Evolutionary conservation across 768 basidiomycete genomes (phyloP), one percentile per base, ranked within the genome.

Genomic region (Amanita muscaria): DNA sequence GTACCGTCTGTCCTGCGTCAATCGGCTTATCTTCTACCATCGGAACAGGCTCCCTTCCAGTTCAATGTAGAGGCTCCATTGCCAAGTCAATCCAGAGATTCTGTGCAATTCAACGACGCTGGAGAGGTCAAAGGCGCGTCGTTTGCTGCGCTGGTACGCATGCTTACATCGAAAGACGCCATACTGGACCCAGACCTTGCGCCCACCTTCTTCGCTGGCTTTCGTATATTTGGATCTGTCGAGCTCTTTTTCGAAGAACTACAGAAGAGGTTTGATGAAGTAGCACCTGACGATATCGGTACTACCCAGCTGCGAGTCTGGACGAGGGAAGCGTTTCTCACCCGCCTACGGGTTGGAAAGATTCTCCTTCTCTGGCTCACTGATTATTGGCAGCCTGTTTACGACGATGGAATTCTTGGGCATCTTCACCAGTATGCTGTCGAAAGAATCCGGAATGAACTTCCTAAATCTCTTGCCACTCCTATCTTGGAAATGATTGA

Each of bases 331-430:
- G 65, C 70, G 5, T 60, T 67, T 22, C 70, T 71, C 11, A 64
- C 79, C 27, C 77, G 76, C 41, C 61, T 77, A 42, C 68, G 77
- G n/a, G 68, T 86, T 14, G 74, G 72, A 36, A 77, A 76, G 53
- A 53, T 80, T 18, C 53, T 88, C 45, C 70, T 76, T 51, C 64
- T 70, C n/a, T 89, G 86, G 86, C 66, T 86, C n/a, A 73, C 80
- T 46, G 61, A 67, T 29, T 73, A 84, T 54, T 89, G 85, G 84
- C 65, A 69, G 27, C 61, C 65, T n/a, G 68, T 68, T 1, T 56
- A 61, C 3, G 86, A 88, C 43, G 52, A 50, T 0, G 61, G 67
- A 3, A 59, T 72, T 15, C 57, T 73, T 38, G 55, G 51, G 22
- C 46, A 42, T 11, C 54, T 66, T 10, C 56, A 58, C 35, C 16